Base-by-base conservation (phyloP, 306 rosid genomes). In the Canavalia gladiata region DNA sequence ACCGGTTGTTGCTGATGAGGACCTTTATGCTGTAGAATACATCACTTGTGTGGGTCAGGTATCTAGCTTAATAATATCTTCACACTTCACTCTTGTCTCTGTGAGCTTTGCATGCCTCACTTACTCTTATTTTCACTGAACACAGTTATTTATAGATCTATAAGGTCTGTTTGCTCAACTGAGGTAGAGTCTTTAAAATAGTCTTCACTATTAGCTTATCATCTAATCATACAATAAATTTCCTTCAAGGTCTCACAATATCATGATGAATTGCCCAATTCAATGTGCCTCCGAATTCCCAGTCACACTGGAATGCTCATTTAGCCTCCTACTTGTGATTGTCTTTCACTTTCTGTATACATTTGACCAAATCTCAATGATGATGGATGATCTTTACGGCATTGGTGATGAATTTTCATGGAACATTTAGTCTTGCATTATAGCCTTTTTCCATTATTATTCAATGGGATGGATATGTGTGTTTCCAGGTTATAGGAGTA, bases 1-100 rank as follows among this genome's bases (percentile, higher is more conserved):
- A 77, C 80, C 99, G 30, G 84, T 91, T 81, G 73, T 90, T 88
- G 52, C 59, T 46, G 99, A 95, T 47, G 98, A 95, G 85, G 98
- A 93, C 29, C 89, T 95, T 68, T 95, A 87, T 88, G 98, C 99
- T 31, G 82, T 91, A 60, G 88, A 93, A 67, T 84, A 83, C 72
- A 83, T 91, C 84, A 93, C 98, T 81, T 95, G 97, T 62, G 98
- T 93, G 41, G 99, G 99, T 76, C 98, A 93, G 97, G 99, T 95
- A 88, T 58, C 62, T 73, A 73, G 71, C 77, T 82, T 90, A 74
- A 83, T 68, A 56, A 70, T 63, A 37, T 39, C n/a, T 33, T 28
- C 71, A 67, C 55, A 33, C 4, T 49, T 73, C 25, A 42, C 7
- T 54, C 7, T 29, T 66, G 50, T 42, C 42, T 31, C 67, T 66